These are phyloP conservation scores for Eimeria necatrix DNA, from an alignment of 169 alveolate species.

Conservation along the genomic window DNA sequence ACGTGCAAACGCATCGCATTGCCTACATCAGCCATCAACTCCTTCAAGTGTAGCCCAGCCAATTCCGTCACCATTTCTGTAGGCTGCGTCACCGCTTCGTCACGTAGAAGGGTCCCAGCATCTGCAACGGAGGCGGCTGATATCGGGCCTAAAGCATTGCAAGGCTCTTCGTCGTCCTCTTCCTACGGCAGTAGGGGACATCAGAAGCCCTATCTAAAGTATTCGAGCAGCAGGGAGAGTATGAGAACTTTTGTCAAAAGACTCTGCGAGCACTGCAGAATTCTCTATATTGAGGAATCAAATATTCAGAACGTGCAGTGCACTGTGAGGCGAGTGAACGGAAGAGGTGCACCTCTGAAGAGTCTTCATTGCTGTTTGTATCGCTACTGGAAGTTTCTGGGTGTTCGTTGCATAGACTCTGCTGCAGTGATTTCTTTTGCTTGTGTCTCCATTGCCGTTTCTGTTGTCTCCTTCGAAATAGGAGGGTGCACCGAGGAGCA, in stretches of 20 bases:
- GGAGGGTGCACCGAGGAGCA: conserved; percentile 57
- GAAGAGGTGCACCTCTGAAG: background rate
- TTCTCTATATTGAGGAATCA: too few species aligned
- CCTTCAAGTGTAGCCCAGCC: conserved; percentile 61
- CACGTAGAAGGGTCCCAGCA: background rate
- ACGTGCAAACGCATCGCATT: background rate
- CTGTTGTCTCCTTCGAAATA: conserved; percentile 19
- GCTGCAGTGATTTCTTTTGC: background rate
- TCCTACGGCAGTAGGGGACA: conserved; percentile 1
- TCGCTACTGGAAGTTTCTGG: background rate
- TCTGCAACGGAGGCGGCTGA: background rate
- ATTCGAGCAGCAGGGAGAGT: background rate
- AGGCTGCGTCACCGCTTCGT: background rate
- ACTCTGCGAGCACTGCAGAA: too few species aligned
- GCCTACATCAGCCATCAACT: conserved; percentile 64
- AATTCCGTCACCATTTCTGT: background rate
- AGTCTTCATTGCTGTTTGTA: conserved; percentile 32
- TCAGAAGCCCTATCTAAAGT: background rate
- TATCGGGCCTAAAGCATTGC: background rate
- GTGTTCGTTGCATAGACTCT: background rate
- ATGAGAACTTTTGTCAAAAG: too few species aligned
- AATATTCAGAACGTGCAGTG: too few species aligned
- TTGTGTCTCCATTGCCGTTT: background rate
- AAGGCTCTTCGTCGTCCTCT: background rate
- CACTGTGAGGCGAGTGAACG: background rate